phyloP scores from a whole-genome alignment of 1,139 yeast genomes.

The Candida sp. region DNA sequence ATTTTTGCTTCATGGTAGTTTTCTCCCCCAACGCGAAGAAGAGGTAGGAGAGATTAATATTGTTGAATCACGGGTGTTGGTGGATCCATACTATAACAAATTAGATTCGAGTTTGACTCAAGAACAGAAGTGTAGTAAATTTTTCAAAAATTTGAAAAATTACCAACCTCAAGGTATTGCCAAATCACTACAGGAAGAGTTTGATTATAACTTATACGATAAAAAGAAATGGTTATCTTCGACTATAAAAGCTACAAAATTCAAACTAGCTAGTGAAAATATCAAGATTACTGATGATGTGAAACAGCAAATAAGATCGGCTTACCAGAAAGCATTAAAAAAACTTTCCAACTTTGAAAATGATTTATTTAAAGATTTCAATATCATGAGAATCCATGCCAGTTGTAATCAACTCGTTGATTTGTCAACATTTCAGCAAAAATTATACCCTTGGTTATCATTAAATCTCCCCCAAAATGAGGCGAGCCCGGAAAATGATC shows the following conservation, averaged over 20 bases:
- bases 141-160: neutral
- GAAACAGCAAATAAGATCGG: constrained; percentile 11
- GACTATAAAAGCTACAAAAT: constrained; percentile 9
- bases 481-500: constrained; percentile 3
- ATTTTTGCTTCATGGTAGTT: neutral
- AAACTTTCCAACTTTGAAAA: constrained; percentile 19
- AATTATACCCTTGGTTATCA: constrained; percentile 21
- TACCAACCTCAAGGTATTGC: neutral
- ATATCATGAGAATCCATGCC: constrained; percentile 19
- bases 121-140: neutral
- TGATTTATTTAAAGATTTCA: constrained; percentile 17
- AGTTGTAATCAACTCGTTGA: constrained; percentile 2
- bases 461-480: constrained; percentile 9
- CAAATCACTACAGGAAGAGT: constrained; percentile 5
- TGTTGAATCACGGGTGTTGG: neutral
- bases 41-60: neutral
- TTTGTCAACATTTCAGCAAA: constrained; percentile 11
- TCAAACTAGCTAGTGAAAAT: constrained; percentile 11
- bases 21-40: neutral
- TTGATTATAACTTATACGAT: constrained; percentile 21
- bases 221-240: constrained; percentile 24
- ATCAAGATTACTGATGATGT: constrained; percentile 7
- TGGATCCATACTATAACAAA: neutral
- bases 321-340: constrained; percentile 5
- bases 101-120: neutral